phyloP scores from a whole-genome alignment of 371 early-diverging fungal species.

The Mortierella sp. region DNA sequence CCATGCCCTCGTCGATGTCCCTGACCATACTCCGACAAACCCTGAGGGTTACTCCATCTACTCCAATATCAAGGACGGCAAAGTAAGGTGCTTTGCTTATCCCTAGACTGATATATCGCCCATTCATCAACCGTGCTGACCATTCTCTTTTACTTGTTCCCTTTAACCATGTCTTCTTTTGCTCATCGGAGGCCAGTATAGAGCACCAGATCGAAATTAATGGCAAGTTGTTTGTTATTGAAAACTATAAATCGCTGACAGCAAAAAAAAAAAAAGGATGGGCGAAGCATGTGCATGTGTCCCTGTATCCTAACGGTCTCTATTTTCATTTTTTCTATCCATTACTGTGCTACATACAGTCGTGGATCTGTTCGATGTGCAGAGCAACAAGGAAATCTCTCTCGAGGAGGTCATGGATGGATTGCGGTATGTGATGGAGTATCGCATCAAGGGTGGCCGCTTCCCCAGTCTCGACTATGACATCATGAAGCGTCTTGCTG shows the following conservation, averaged over 20 bases:
- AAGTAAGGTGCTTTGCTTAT: conserved; percentile 17
- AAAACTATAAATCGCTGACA: background rate
- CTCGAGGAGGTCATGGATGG: conserved; percentile 90
- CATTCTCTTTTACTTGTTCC: background rate
- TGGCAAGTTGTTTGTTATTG: conserved; percentile 22
- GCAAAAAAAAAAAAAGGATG: background rate
- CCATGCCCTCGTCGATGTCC: conserved; percentile 8
- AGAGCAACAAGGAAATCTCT: conserved; percentile 80
- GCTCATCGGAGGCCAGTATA: conserved; percentile 40
- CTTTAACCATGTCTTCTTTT: background rate
- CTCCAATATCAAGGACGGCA: conserved; percentile 57
- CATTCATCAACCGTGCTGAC: background rate
- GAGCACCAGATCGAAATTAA: conserved; percentile 59
- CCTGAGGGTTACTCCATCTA: conserved; percentile 56
- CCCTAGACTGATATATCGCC: background rate
- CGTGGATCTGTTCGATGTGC: conserved; percentile 75
- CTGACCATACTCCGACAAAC: conserved; percentile 18
- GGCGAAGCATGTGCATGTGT: conserved; percentile 1
- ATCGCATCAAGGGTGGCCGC: conserved; percentile 87
- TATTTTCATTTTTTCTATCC: background rate
- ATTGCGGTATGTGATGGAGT: conserved; percentile 95
- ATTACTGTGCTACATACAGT: conserved; percentile 44
- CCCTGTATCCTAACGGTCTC: background rate
- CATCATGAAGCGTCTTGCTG: conserved; percentile 88
- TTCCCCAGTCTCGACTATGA: conserved; percentile 84